Base-by-base conservation (phyloP, 345 rosid species). In the Rubroshorea leprosula region DNA sequence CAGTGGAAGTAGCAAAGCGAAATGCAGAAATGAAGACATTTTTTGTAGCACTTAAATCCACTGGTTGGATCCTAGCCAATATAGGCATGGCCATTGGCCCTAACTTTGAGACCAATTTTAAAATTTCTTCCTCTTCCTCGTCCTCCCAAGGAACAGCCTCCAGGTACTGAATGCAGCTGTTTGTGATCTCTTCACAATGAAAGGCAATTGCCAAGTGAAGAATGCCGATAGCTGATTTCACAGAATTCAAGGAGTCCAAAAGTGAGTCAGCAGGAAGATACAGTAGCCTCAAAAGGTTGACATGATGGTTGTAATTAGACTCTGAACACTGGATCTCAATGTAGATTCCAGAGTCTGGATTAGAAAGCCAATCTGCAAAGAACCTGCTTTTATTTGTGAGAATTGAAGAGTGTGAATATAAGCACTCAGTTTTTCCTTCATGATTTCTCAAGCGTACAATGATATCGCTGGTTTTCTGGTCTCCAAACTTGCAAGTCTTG, bases 21-120 rank as follows among this genome's bases (percentile, higher is more conserved):
- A 92, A 71, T 43, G 98, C 97, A 3, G 97, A 84, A 44, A 83
- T 58, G 49, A 92, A 86, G 43, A 84, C 90, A 51, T 57, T 75
- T 65, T 80, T 89, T 4, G 87, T 72, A 45, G 80, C 83, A 22
- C 47, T 68, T 13, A 72, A 21, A 74, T 75, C 85, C 21, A 76
- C 74, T 5, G 87, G 84, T 45, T 70, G 72, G 57, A 78, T 77
- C 72, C 74, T 78, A 23, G 73, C 76, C 61, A 75, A 60, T 51
- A 82, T 75, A 5, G 87, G 79, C 89, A 87, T 78, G 35, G 84
- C 72, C 62, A 72, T 55, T 1, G 79, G 58, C 58, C 80, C 82
- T 47, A 82, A 65, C 23, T 67, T 57, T 12, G 63, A 61, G 47
- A 71, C 76, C 6, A 17, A 72, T 68, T 69, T 63, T 47, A 78